Evolutionary conservation across 108 stramenopile genomes (phyloP), one percentile per base, ranked within the genome.

Genomic region (Skeletonema tropicum): DNA sequence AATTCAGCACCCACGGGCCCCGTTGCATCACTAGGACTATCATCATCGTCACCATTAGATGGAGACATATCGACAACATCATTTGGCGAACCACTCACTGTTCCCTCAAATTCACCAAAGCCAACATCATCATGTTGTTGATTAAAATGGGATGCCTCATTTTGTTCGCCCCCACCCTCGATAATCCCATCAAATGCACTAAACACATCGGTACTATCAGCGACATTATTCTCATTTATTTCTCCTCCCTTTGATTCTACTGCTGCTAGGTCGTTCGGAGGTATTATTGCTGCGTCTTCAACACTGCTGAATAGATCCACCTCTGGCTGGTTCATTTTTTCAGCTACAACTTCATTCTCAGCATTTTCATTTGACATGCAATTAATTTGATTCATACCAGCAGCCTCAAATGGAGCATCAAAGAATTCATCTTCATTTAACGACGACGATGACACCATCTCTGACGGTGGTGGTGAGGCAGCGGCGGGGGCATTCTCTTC

Each of bases 151-250:
- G 48, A 49, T 49, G 17, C n/a, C 48, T 49, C 48, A 49, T 49
- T 49, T 49, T 49, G 48, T n/a, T 49, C 48, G 6, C 17, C 48
- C 17, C 48, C 17, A 17, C 19, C 17, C 48, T 61, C 60, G 6
- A 0, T 4, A 21, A 61, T 61, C 3, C 6, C 60, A n/a, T 61
- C 60, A 35, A 61, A 61, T 61, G 60, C 60, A 61, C 23, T 7
- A n/a, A 61, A 61, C 0, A 29, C 30, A 25, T 61, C 60, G 48
- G 17, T 49, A 49, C 6, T 49, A n/a, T 49, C 48, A 49, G n/a
- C n/a, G 1, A 7, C 19, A 7, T 1, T 2, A 49, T 49, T 49
- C 5, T 49, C 17, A 49, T 19, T 49, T 19, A 49, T 49, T 49
- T 5, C 17, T 19, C 48, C 60, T 17, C 57, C 26, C 3, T 35